Conservation (phyloP, 192 early-diverging fungal genomes). For the Funneliformis geosporum region DNA sequence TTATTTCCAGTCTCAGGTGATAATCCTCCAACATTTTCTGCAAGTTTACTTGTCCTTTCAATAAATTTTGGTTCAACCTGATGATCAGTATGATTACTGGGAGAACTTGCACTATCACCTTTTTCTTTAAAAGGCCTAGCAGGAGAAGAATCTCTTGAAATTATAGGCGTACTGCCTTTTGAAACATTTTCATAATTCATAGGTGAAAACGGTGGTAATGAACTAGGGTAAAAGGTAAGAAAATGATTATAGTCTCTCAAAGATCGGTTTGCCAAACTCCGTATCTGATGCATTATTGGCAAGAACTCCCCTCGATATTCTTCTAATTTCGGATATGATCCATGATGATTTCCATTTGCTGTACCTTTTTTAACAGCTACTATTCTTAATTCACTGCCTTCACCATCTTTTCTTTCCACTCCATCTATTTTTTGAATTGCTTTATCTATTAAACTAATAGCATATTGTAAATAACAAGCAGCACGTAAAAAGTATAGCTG, state of each 20-base stretch:
- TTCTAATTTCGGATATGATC: not conserved
- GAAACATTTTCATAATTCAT: constrained; percentile 8
- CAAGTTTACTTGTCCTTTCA: not conserved
- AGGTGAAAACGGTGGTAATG: constrained; percentile 17
- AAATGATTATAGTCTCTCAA: constrained; percentile 26
- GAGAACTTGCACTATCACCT: not conserved
- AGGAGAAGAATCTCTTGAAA: constrained; percentile 22
- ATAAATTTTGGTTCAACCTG: not conserved
- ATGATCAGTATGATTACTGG: not conserved
- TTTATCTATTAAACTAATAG: constrained; percentile 28
- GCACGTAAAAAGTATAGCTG: constrained; percentile 29
- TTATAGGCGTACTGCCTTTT: constrained; percentile 6
- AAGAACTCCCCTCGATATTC: constrained; percentile 17
- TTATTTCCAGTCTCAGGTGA: not conserved
- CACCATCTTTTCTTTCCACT: constrained; percentile 17
- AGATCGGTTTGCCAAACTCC: constrained; percentile 22
- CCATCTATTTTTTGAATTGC: constrained; percentile 32
- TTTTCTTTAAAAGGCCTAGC: constrained; percentile 12
- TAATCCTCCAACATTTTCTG: not conserved
- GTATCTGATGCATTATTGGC: constrained; percentile 25
- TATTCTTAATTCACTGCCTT: constrained; percentile 17
- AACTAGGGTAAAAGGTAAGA: constrained; percentile 22
- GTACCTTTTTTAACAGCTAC: constrained; percentile 12
- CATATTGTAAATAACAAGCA: constrained; percentile 30
- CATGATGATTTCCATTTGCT: not conserved